Base-by-base conservation (phyloP, 2,329 filamentous ascomycete species). In the Xylaria sp. region DNA sequence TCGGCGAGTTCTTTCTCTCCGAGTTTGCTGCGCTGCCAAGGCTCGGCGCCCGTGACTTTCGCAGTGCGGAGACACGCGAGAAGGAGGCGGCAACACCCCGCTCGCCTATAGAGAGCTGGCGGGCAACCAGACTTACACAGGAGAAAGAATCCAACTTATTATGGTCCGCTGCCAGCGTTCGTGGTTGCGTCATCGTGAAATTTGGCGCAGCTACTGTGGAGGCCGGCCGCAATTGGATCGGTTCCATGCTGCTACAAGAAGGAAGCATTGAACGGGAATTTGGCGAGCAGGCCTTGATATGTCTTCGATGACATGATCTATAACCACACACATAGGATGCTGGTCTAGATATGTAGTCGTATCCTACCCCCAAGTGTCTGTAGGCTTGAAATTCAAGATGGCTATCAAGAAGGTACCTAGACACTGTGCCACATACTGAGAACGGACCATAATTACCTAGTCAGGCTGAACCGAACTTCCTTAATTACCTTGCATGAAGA, bases 161-260 rank as follows among this genome's bases (percentile, higher is more conserved):
- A 3, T 97, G 93, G 92, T 93, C 92, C 25, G 91, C 90, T 11
- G 91, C 93, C 13, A 85, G 84, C 25, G 87, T 96, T 33, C 84
- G 93, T 54, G 90, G 92, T 3, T 97, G 94, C 71, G 89, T 95
- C 3, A 83, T 97, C 25, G 90, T 98, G 68, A 98, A 98, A 75
- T 96, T 98, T 74, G 92, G 91, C 1, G 91, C 93, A 1, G 83
- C 82, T 56, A 89, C 89, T 44, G 89, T 97, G 23, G 93, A 98
- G 74, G 90, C 89, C 25, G 93, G 89, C 3, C 86, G 91, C 67
- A 79, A 85, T 47, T 98, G 93, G 92, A 82, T 98, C 60, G 87
- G 87, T 9, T 82, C 82, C 6, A 90, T 97, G 85, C 78, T 97
- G 47, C 77, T 81, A 46, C 83, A 86, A 64, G 92, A 97, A 74